Conservation (phyloP, 176 grass and related monocot species). For the Elaeis guineensis region DNA sequence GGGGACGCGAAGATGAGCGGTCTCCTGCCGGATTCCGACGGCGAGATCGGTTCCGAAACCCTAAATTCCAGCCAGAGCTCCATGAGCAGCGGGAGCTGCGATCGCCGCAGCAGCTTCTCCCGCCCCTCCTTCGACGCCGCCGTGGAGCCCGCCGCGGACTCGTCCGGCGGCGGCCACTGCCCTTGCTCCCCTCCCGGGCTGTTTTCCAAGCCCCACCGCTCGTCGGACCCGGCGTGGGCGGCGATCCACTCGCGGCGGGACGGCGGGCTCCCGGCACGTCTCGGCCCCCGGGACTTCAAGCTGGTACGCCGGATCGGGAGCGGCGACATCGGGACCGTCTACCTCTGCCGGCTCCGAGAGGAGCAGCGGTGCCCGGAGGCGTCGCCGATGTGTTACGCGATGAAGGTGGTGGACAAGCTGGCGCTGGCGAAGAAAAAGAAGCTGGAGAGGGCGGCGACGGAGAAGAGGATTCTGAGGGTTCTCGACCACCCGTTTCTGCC, state of each 20-base stretch:
- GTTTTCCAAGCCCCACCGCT: constrained; percentile 51
- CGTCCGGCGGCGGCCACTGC: constrained; percentile 2
- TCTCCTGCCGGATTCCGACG: constrained; percentile 27
- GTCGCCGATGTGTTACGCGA: constrained; percentile 52
- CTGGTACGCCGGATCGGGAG: constrained; percentile 74
- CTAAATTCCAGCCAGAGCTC: constrained; percentile 78
- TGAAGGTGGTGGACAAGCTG: constrained; percentile 93
- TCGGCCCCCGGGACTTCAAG: constrained; percentile 84
- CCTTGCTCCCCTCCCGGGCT: neutral
- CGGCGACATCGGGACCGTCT: constrained; percentile 88
- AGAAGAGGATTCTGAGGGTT: constrained; percentile 71
- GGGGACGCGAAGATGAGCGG: constrained; percentile 2
- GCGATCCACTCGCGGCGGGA: constrained; percentile 33
- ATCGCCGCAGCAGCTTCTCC: constrained; percentile 42
- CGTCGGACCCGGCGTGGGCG: constrained; percentile 56
- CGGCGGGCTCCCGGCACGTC: neutral
- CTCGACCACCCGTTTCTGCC: constrained; percentile 93
- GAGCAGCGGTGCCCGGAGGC: constrained; percentile 3
- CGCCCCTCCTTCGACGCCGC: constrained; percentile 48
- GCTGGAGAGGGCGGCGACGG: constrained; percentile 63
- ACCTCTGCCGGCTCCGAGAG: constrained; percentile 62
- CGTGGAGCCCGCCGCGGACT: constrained; percentile 6
- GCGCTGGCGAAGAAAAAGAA: constrained; percentile 76
- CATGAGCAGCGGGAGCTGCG: constrained; percentile 37
- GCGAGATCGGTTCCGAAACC: constrained; percentile 45